Conservation (phyloP, 2,329 filamentous ascomycete genomes). For the Fusarium verrucosum region DNA sequence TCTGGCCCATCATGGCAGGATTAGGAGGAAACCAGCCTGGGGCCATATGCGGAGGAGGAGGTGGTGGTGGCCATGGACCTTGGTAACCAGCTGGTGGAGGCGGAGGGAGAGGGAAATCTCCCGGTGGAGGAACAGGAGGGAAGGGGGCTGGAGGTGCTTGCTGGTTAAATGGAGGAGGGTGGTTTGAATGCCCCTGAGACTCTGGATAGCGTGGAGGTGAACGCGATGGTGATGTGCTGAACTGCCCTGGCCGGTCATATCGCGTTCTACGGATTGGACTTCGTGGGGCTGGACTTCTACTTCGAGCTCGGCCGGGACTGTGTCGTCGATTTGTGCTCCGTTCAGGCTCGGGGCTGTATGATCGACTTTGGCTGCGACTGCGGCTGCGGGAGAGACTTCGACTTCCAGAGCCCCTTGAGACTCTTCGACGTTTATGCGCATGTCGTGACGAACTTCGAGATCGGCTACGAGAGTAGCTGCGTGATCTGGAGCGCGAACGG, state of each 20-base stretch:
- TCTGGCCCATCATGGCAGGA: slow-evolving; percentile 41
- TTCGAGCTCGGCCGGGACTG: slow-evolving; percentile 47
- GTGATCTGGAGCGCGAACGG: slow-evolving; percentile 48
- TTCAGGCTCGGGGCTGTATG: slow-evolving; percentile 42
- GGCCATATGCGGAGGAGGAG: slow-evolving; percentile 42
- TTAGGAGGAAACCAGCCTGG: slow-evolving; percentile 45
- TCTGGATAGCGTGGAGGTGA: slow-evolving; percentile 32
- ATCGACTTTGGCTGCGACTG: slow-evolving; percentile 41
- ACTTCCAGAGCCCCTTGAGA: slow-evolving; percentile 38
- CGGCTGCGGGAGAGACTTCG: slow-evolving; percentile 43
- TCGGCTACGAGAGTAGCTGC: slow-evolving; percentile 42
- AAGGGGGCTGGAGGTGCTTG: slow-evolving; percentile 36
- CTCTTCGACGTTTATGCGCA: slow-evolving; percentile 45
- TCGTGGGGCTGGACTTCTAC: slow-evolving; percentile 33
- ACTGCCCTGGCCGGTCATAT: slow-evolving; percentile 32
- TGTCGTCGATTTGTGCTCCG: slow-evolving; percentile 30
- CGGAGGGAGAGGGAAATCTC: slow-evolving; percentile 5
- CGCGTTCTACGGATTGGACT: slow-evolving; percentile 29
- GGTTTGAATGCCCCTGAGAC: slow-evolving; percentile 21
- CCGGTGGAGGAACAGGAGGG: slow-evolving; percentile 33
- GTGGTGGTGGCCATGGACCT: slow-evolving; percentile 56
- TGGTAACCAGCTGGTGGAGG: slow-evolving; percentile 50
- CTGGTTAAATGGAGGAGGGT: slow-evolving; percentile 42
- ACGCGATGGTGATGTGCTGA: slow-evolving; percentile 41
- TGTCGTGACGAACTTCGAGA: slow-evolving; percentile 48